A percentile compares a stretch with the other conserved stretches of the same genome.
These are phyloP conservation scores for Mycena leptocephala DNA, from an alignment of 768 basidiomycete genomes.

Conservation along the genomic window DNA sequence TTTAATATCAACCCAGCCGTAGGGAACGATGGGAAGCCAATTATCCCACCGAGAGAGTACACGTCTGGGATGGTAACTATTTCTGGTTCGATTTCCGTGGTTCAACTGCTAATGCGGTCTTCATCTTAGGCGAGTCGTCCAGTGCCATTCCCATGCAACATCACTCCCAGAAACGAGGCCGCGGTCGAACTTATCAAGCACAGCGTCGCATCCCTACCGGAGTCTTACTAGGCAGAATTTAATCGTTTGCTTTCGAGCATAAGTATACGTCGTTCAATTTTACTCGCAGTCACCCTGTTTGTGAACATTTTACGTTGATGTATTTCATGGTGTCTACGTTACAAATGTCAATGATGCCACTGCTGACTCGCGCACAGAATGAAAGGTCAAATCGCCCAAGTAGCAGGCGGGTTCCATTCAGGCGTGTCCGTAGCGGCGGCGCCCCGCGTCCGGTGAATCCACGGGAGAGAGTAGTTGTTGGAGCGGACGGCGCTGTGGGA, in stretches of 20 bases:
- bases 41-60: constrained; percentile 22
- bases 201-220: constrained; percentile 52
- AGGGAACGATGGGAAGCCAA: not conserved
- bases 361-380: not conserved
- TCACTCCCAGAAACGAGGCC: constrained; percentile 21
- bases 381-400: not conserved
- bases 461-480: constrained; percentile 25
- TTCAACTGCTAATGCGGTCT: not conserved
- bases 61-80: constrained; percentile 23
- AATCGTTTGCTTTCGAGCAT: too few relatives aligned
- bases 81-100: not conserved
- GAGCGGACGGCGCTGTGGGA: too few relatives aligned
- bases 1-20: constrained; percentile 13
- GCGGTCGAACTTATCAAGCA: constrained; percentile 46
- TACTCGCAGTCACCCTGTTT: too few relatives aligned
- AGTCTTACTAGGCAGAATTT: constrained; percentile 16
- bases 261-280: too few relatives aligned
- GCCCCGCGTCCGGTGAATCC: constrained; percentile 26
- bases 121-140: constrained; percentile 30
- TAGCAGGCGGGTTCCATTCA: not conserved
- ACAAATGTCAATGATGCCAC: too few relatives aligned
- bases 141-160: constrained; percentile 29
- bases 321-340: too few relatives aligned
- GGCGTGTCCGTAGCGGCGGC: not conserved
- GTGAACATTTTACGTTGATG: too few relatives aligned